Evolutionary conservation across 768 basidiomycete genomes (phyloP), one percentile per base, ranked within the genome.

Genomic region (Amanita exitialis): DNA sequence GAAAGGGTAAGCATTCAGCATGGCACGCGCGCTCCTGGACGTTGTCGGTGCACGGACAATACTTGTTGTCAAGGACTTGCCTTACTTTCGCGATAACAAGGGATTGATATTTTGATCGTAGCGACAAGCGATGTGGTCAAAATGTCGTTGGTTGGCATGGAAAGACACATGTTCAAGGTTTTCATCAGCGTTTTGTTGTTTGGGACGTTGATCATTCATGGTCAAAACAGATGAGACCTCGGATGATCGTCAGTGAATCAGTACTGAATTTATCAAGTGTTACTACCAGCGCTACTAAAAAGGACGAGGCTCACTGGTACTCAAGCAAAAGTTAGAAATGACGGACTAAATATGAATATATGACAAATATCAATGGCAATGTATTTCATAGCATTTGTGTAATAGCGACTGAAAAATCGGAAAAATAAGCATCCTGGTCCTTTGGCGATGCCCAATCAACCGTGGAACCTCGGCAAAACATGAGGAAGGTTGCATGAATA

Each of bases 391-490:
- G n/a, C 6, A 10, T 15, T 27, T 44, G 23, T 15, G 44, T 47
- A 18, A 47, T 35, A 20, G 46, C 46, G 1, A 47, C 21, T 35
- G 46, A 81, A 65, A 86, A 82, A 62, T 83, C 83, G 56, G 82
- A 76, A 68, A 87, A 85, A 64, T 71, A 86, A 16, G 75, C 64
- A 57, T 71, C 66, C 64, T 86, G 84, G 46, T 75, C 70, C 60
- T 76, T 75, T 15, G 84, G 79, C 5, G 79, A 76, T 15, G 80
- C 83, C 68, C 69, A 86, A 20, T 67, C 62, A 0, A 63, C 36
- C 9, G 65, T 63, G 32, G 70, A 69, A 52, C 83, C 78, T 75
- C 59, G 37, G 53, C 59, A 41, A 16, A 41, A 13, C 32, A 32
- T 38, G 25, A 27, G 10, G 37, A 21, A 41, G 39, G 13, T 4